Evolutionary conservation across 2,329 filamentous ascomycete species (phyloP).

Genomic region (Beauveria pseudobassiana): DNA sequence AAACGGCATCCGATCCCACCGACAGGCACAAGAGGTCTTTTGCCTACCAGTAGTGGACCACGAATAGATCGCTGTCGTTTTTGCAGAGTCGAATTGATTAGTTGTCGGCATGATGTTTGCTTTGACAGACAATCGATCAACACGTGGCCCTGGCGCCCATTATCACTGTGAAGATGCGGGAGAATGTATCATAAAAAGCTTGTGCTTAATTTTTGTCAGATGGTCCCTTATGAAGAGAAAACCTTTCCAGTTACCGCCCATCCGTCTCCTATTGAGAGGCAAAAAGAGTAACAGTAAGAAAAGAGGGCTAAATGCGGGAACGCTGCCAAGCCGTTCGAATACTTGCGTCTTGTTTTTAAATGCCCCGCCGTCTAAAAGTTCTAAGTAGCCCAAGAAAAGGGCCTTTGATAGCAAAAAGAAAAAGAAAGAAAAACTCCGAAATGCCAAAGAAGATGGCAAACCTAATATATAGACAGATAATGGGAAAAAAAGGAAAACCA

Average conservation of each 20-base stretch:
- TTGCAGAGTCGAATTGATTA: no score
- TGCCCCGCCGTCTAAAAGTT: slow-evolving; percentile 6
- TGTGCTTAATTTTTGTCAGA: not conserved
- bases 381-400: not conserved
- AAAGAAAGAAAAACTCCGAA: not conserved
- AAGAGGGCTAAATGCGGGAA: not conserved
- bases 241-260: not conserved
- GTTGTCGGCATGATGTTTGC: no score
- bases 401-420: not conserved
- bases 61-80: not conserved
- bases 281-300: not conserved
- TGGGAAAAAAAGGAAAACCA: not conserved
- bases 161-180: no score
- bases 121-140: no score
- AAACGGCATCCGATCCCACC: not conserved
- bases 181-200: no score
- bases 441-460: not conserved
- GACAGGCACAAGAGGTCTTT: not conserved
- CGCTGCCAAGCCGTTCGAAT: not conserved
- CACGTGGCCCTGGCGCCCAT: no score
- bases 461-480: not conserved
- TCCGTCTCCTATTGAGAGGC: not conserved
- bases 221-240: not conserved
- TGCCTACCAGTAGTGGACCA: not conserved
- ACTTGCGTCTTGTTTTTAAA: slow-evolving; percentile 1